Evolutionary conservation across 2,329 filamentous ascomycete genomes (phyloP).

Genomic region (Cercospora zeina): DNA sequence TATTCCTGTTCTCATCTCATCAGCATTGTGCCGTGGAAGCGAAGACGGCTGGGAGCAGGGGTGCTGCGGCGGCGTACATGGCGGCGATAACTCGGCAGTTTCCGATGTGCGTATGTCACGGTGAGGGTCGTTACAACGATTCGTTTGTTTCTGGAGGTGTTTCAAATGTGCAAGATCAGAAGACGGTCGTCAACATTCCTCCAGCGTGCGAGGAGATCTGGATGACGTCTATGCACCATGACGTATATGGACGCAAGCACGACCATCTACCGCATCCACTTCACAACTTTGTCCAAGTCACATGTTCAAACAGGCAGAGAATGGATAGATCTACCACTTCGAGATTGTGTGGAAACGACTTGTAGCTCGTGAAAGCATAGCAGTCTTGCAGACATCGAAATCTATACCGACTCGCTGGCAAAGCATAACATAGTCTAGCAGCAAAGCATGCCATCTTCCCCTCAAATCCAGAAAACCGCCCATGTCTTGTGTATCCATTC

Average conservation of each 20-base stretch:
- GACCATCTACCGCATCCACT: not conserved
- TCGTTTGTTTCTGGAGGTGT: not conserved
- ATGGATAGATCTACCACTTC: not conserved
- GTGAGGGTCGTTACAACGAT: not conserved
- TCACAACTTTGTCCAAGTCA: conserved; percentile 1
- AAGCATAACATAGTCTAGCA: not conserved
- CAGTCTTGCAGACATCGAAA: not conserved
- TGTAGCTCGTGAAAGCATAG: not conserved
- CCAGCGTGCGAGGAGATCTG: not conserved
- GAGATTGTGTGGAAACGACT: too few species aligned
- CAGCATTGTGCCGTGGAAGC: not conserved
- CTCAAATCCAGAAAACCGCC: not conserved
- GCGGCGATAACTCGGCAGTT: conserved; percentile 14
- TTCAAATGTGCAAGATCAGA: not conserved
- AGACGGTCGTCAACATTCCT: not conserved
- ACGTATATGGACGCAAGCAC: not conserved
- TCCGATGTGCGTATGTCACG: not conserved
- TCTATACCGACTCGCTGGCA: not conserved
- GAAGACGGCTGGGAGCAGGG: not conserved
- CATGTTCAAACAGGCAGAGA: not conserved
- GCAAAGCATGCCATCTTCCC: not conserved
- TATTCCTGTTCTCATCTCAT: conserved; percentile 17
- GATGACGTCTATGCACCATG: conserved; percentile 8
- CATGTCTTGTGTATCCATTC: not conserved
- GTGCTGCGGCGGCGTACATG: conserved; percentile 5